Evolutionary conservation across 306 rosid species (phyloP), one percentile per base, ranked within the genome.

Genomic region (Carpinus viminea): DNA sequence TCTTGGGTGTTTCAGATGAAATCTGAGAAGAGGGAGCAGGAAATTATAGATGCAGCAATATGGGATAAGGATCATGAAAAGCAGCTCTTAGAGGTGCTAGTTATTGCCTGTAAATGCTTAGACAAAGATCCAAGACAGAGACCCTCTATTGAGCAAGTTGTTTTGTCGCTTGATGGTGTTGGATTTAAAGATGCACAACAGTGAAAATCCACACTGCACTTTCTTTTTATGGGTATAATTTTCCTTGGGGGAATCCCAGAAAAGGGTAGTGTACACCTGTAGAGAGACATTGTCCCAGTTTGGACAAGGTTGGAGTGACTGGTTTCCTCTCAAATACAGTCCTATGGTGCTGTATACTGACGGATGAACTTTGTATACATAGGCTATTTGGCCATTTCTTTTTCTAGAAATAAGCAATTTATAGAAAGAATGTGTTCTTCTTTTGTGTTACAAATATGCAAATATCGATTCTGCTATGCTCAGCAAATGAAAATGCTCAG

Each of bases 1-100:
- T 88, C 78, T 36, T 90, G 95, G 97, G 94, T 90, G 76, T 81
- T 84, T 76, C 91, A 90, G 76, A 90, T 88, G 94, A 88, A 83
- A 86, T 83, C 60, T 31, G 93, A 90, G 78, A 86, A 80, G 31
- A 86, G 77, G 84, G 91, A 90, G 87, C 85, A 87, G 47, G 94
- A 90, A 73, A 83, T 88, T 20, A 79, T 90, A 73, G 91, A 90
- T 83, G 66, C 87, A 50, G 82, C 85, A 50, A 88, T 90, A 69
- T 88, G 94, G 94, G 84, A 81, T 6, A 88, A 85, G 79, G 87
- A 85, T 74, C 62, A 73, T 61, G 90, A 88, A 87, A 90, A 90
- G 80, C 91, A 87, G 79, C 83, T 90, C 2, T 80, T 87, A 55
- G 88, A 86, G 60, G 89, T 92, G 16, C 86, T 92, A 54, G 81